Percentiles rank a stretch among this genome's conserved stretches.
phyloP scores from a whole-genome alignment of 2,329 filamentous ascomycete genomes.

The Penicillium sp. region DNA sequence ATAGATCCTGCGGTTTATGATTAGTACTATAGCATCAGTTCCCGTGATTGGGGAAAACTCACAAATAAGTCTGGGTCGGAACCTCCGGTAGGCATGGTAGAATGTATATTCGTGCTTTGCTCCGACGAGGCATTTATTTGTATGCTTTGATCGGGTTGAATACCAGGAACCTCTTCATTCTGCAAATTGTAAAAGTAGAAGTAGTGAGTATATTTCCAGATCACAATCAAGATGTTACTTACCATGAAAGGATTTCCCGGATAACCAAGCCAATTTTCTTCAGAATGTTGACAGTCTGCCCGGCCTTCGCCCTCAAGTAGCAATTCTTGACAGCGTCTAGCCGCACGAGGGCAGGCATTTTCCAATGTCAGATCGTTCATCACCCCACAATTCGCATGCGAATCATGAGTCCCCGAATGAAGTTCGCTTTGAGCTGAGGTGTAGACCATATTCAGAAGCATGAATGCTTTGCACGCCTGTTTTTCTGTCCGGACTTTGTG shows the following conservation, averaged over 20 bases:
- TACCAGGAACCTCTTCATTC: neutral
- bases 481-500: slow-evolving; percentile 2
- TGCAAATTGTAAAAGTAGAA: neutral
- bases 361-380: neutral
- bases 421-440: neutral
- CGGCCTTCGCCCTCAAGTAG: neutral
- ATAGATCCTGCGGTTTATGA: neutral
- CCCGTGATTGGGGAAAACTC: neutral
- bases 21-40: neutral
- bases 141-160: neutral
- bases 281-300: slow-evolving; percentile 1
- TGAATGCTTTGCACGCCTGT: slow-evolving; percentile 3
- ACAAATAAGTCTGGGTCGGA: neutral
- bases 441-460: slow-evolving; percentile 1
- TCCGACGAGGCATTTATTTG: neutral
- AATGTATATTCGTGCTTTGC: neutral
- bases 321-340: neutral
- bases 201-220: neutral
- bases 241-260: neutral
- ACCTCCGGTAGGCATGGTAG: neutral
- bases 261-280: slow-evolving; percentile 1
- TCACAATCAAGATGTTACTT: neutral
- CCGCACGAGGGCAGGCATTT: neutral
- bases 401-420: neutral
- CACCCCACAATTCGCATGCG: neutral